Evolutionary conservation across 768 basidiomycete genomes (phyloP).

Genomic region (Amanita thiersii): DNA sequence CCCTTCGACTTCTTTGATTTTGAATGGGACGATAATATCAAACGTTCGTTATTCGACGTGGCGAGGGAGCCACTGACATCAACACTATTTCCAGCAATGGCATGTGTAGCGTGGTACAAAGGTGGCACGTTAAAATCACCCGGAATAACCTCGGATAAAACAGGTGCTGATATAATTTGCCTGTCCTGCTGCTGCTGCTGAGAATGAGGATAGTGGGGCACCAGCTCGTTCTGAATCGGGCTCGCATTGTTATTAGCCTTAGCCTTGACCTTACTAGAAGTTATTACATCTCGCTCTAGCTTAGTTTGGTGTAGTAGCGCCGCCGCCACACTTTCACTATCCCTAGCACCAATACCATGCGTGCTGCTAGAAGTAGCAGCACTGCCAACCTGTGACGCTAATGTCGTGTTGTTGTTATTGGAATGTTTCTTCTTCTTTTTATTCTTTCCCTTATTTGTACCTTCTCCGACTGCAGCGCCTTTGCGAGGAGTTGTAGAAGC

Average conservation of each 20-base stretch:
- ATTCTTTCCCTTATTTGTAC: constrained; percentile 8
- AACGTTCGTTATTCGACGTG: not conserved
- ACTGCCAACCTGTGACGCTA: not conserved
- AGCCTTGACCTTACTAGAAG: too few relatives aligned
- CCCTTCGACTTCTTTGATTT: constrained; percentile 14
- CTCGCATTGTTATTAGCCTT: too few relatives aligned
- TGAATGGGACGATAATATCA: too few relatives aligned
- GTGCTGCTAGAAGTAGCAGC: not conserved
- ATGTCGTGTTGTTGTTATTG: not conserved
- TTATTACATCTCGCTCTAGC: not conserved
- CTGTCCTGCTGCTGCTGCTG: constrained; percentile 9
- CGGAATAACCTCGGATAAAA: constrained; percentile 34
- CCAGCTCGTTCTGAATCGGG: too few relatives aligned
- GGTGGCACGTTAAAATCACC: constrained; percentile 31
- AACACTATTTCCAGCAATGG: too few relatives aligned
- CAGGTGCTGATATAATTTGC: constrained; percentile 22
- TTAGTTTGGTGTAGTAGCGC: not conserved
- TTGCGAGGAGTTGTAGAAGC: too few relatives aligned
- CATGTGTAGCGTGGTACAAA: too few relatives aligned
- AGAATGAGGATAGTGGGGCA: too few relatives aligned
- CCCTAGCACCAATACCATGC: too few relatives aligned
- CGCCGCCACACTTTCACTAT: too few relatives aligned
- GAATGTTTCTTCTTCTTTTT: constrained; percentile 16
- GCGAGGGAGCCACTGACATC: constrained; percentile 1
- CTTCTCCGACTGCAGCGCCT: not conserved